Base-by-base conservation (phyloP, 139 green algal genomes). In the Tetradesmus lagerheimii region DNA sequence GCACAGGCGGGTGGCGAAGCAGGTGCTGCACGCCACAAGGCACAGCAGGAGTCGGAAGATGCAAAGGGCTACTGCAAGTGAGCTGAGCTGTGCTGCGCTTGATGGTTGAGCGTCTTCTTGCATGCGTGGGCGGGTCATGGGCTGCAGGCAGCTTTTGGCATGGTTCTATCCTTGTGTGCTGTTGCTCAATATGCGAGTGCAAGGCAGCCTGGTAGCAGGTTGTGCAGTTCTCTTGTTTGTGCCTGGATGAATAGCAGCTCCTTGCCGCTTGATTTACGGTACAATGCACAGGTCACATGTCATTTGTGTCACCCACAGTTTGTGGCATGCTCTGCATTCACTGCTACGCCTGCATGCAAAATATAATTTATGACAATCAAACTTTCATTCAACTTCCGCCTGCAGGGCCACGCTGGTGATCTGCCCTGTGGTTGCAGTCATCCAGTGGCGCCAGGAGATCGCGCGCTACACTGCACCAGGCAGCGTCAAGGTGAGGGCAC, bases 401-500 rank as follows among this genome's bases (percentile, higher is more conserved):
- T 34, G 89, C 82, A 78, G 89, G 62, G 94, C 97, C n/a, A 99
- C 97, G 12, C 94, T 99, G 45, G 97, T 99, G 57, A 90, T 99
- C 25, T 99, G 97, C 91, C 98, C 98, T 15, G 91, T 99, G 78
- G 96, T 99, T 35, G 98, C 98, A 4, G 90, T 99, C 67, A 97
- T 99, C 35, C 97, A 99, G 94, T 99, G 98, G 98, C 86, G 93
- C 16, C 78, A 95, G 39, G 98, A 99, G 95, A 99, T 99, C 53
- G 95, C 93, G 14, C 91, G 95, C 37, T 99, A 97, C 93, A 97
- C 94, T 0, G 87, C 90, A 0, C 96, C 97, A 18, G 94, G 93
- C 8, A 64, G 91, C 0, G 57, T 97, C 5, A 94, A 94, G 92
- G 95, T 95, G 67, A 83, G 27, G 29, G 75, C 75, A 23, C 37